A percentile compares a stretch with the other conserved stretches of the same genome.
Conservation (phyloP, 2,329 filamentous ascomycete genomes). For the Emmonsiellopsis sp. region DNA sequence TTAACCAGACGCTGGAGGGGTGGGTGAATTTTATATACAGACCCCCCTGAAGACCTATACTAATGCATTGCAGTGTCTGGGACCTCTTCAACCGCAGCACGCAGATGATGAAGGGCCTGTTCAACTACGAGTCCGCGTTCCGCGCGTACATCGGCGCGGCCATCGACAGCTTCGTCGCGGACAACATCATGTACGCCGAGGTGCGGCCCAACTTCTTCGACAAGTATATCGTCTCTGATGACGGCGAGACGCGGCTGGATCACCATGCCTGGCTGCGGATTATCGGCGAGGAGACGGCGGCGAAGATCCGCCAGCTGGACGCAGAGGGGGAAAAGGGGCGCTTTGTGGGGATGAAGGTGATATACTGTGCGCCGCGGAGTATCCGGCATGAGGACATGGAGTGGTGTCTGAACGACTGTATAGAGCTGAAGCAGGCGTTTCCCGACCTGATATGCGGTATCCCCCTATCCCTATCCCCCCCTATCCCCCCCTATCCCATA, state of each 20-base stretch:
- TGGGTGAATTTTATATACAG: neutral
- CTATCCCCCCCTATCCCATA: too few species aligned
- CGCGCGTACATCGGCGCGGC: constrained; percentile 1
- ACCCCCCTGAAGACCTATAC: neutral
- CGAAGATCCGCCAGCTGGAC: neutral
- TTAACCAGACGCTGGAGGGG: constrained; percentile 1
- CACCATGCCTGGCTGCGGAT: constrained; percentile 2
- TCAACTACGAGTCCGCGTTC: constrained; percentile 4
- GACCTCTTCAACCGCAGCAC: constrained; percentile 5
- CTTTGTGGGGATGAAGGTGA: constrained; percentile 3
- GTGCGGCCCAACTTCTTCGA: constrained; percentile 4
- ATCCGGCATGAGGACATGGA: constrained; percentile 3
- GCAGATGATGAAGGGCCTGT: constrained; percentile 5
- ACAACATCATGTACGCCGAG: constrained; percentile 4
- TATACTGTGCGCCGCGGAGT: constrained; percentile 2
- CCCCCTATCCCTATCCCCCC: neutral
- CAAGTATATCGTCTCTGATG: constrained; percentile 1
- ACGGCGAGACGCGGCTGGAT: constrained; percentile 1
- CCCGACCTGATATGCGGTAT: constrained; percentile 5
- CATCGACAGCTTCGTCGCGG: constrained; percentile 2
- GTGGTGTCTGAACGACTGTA: constrained; percentile 5
- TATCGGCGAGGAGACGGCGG: neutral
- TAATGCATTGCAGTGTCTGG: constrained; percentile 1
- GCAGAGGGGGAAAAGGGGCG: neutral
- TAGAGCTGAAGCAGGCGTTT: constrained; percentile 1